Evolutionary conservation across 495 filamentous ascomycete species (phyloP), one percentile per base, ranked within the genome.

Genomic region (Lentithecium fluviatile): DNA sequence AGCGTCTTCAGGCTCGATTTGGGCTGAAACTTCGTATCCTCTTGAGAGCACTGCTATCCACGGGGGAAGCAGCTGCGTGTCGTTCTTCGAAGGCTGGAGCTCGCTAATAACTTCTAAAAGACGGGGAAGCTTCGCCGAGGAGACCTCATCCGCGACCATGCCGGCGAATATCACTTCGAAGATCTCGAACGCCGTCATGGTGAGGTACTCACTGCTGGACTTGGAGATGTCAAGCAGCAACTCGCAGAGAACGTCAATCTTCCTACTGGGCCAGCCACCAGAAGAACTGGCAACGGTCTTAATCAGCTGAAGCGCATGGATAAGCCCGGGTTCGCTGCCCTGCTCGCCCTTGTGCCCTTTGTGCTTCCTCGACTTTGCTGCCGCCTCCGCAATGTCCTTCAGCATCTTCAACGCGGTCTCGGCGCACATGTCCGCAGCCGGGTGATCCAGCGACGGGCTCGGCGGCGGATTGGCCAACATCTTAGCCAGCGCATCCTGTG

Each of bases 41-140:
- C 94, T 81, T 11, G 93, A 95, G 13, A 97, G 73, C 38, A 98
- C 92, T 3, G 92, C 94, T 62, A 97, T 90, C 94, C 94, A 98
- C 0, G 94, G 89, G 0, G 94, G 94, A 0, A 97, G 81, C 23
- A 97, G 79, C 73, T 96, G 91, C 0, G 91, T 90, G 75, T 98
- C 95, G 70, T 88, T 93, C 65, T 89, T 81, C 7, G 90, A 89
- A 25, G 94, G 94, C 62, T 90, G 88, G 52, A 97, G 77, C 74
- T 97, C 91, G 23, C 84, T 83, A 65, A 98, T 95, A 17, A 84
- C 85, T 32, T 95, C 91, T 64, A 98, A 77, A 19, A 98, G 79
- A 56, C 87, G 83, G 13, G 95, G 92, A 11, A 98, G 81, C 74
- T 97, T 98, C 0, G 88, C 82, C 1, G 90, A 92, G 0, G 91